phyloP scores from a whole-genome alignment of 148 eudicot species.

The Chenopodium suecicum region DNA sequence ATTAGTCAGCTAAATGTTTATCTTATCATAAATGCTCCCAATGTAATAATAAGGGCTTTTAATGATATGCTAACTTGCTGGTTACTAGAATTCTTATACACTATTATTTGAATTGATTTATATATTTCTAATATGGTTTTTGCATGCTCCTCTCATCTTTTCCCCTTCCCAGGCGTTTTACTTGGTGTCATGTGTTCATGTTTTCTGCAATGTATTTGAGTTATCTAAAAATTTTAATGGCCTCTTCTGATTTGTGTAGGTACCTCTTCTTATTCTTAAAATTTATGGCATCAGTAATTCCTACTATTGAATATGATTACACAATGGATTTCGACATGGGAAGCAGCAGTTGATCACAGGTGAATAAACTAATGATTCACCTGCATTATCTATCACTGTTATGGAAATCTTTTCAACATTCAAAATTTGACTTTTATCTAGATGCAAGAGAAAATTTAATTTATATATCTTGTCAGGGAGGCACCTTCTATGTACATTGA shows the following conservation, averaged over 20 bases:
- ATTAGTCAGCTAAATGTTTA: too few relatives aligned
- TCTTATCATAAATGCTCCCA: too few relatives aligned
- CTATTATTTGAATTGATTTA: background rate
- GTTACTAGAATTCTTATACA: too few relatives aligned
- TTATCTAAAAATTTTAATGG: background rate
- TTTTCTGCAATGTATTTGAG: background rate
- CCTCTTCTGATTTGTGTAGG: slow-evolving; percentile 44
- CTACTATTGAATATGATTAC: slow-evolving; percentile 97
- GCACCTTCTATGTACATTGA: background rate
- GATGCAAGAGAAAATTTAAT: background rate
- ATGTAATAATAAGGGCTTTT: too few relatives aligned
- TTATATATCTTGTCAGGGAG: background rate
- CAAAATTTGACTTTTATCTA: background rate
- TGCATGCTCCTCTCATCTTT: background rate
- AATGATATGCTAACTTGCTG: too few relatives aligned
- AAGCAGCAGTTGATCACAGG: slow-evolving; percentile 61
- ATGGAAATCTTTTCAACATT: background rate
- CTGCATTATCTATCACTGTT: background rate
- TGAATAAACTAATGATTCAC: slow-evolving; percentile 5
- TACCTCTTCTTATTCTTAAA: slow-evolving; percentile 94
- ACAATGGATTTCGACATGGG: slow-evolving; percentile 98
- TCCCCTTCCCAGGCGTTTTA: background rate
- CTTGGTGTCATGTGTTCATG: background rate
- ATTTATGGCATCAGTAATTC: slow-evolving; percentile 94
- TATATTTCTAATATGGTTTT: background rate